Base-by-base conservation (phyloP, 208 protist genomes). In the Lotmaria passim region DNA sequence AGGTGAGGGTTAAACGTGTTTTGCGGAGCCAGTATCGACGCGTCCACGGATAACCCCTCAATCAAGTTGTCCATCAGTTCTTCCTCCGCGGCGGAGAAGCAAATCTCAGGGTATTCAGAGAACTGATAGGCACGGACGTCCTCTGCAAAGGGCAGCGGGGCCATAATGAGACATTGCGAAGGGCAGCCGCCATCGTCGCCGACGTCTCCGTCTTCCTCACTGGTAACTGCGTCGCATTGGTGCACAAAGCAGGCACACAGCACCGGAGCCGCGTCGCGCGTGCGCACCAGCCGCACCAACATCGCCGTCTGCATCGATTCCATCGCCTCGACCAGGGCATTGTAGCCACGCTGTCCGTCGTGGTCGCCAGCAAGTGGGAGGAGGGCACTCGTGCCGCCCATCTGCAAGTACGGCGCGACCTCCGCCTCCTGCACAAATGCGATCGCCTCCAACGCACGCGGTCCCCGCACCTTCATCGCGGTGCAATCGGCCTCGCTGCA, bases 1-100 rank as follows among this genome's bases (percentile, higher is more conserved):
- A 96, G 23, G 3, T 84, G 53, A 6, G 96, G 96, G 62, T 98
- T 98, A 75, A 92, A 97, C 0, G 81, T 95, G 3, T 90, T 63
- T 3, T 78, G 57, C 10, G 93, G 94, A 21, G 79, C 68, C 23
- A 98, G 61, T 50, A 80, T 75, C 47, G 86, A 46, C 30, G 69
- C 70, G 0, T 65, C 75, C 5, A 93, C 85, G 0, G 82, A 88
- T 50, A 97, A 81, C 12, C 85, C 91, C 39, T 97, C 86, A 19
- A 90, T 75, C 7, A 98, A 51, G 8, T 70, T 62, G 12, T 91
- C 81, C 23, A 94, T 69, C 30, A 93, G 69, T 36, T 69, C 38
- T 61, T 94, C 61, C 67, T 98, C 91, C 12, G 78, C 73, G 0
- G 34, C 26, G 0, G 58, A 83, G 48, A 58, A 63, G 23, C 31